These are phyloP conservation scores for Henckelia pumila DNA, from an alignment of 257 asterid genomes.

Conservation along the genomic window DNA sequence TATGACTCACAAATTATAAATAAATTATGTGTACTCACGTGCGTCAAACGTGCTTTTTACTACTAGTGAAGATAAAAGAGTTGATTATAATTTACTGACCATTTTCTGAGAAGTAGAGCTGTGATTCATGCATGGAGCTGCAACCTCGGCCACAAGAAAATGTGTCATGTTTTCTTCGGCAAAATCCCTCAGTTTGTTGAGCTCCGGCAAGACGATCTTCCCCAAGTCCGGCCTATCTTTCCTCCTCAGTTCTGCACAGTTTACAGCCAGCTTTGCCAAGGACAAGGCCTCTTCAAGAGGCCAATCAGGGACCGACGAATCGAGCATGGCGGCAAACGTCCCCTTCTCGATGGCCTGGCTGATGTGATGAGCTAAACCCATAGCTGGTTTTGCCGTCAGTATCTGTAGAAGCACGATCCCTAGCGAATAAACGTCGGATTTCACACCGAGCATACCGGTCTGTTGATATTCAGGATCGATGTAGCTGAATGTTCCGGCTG, in stretches of 20 bases:
- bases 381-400: constrained; percentile 66
- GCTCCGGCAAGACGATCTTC: constrained; percentile 58
- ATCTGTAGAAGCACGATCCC: constrained; percentile 74
- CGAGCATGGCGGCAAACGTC: constrained; percentile 53
- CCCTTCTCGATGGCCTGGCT: constrained; percentile 50
- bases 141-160: constrained; percentile 29
- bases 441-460: constrained; percentile 90
- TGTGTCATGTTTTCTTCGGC: constrained; percentile 43
- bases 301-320: constrained; percentile 68
- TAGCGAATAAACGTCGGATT: constrained; percentile 77
- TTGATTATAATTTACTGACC: constrained; percentile 20
- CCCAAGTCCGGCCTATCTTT: constrained; percentile 89
- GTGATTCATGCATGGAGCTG: constrained; percentile 28
- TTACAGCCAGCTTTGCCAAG: constrained; percentile 58
- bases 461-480: constrained; percentile 94
- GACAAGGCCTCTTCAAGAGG: constrained; percentile 61
- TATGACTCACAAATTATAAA: too few species aligned
- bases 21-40: too few species aligned
- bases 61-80: neutral
- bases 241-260: constrained; percentile 71
- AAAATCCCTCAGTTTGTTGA: constrained; percentile 49
- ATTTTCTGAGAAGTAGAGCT: constrained; percentile 25
- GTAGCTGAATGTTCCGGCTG: constrained; percentile 91
- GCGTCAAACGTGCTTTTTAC: too few species aligned
- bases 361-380: constrained; percentile 65